Percentiles rank a stretch among this genome's conserved stretches.
Evolutionary conservation across 257 asterid genomes (phyloP).

Genomic region (Lycium barbarum): DNA sequence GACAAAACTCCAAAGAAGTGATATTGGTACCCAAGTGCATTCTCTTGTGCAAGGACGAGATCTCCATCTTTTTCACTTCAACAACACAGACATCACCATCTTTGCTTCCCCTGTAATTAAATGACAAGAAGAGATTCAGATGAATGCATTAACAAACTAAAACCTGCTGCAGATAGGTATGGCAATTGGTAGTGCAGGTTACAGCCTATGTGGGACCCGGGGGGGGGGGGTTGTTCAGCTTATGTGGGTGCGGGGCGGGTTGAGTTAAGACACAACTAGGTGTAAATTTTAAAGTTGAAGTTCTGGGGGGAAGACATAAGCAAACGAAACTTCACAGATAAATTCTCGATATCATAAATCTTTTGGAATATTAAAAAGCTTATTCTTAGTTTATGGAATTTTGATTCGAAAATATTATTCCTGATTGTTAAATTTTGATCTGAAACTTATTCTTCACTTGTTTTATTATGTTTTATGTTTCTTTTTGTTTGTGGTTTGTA

Average conservation of each 20-base stretch:
- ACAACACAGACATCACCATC: constrained; percentile 94
- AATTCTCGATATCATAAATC: not conserved
- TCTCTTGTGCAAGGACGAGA: constrained; percentile 83
- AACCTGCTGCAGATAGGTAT: not conserved
- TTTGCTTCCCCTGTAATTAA: constrained; percentile 75
- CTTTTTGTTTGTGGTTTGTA: not conserved
- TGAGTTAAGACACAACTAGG: too few relatives aligned
- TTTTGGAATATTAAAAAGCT: not conserved
- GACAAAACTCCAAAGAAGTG: constrained; percentile 83
- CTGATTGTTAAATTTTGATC: not conserved
- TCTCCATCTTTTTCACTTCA: constrained; percentile 87
- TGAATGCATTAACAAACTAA: not conserved
- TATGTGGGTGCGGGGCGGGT: too few relatives aligned
- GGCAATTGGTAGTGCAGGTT: too few relatives aligned
- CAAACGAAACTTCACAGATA: too few relatives aligned
- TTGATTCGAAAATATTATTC: not conserved
- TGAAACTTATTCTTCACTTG: not conserved
- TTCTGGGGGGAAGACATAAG: too few relatives aligned
- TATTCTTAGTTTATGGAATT: not conserved
- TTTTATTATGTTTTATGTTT: not conserved
- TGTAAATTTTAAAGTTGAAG: too few relatives aligned
- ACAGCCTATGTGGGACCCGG: too few relatives aligned
- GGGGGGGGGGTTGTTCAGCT: too few relatives aligned
- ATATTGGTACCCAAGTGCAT: constrained; percentile 83
- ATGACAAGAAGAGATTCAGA: constrained; percentile 21